These are phyloP conservation scores for Aphanomyces astaci DNA, from an alignment of 352 stramenopile species.

Conservation along the genomic window DNA sequence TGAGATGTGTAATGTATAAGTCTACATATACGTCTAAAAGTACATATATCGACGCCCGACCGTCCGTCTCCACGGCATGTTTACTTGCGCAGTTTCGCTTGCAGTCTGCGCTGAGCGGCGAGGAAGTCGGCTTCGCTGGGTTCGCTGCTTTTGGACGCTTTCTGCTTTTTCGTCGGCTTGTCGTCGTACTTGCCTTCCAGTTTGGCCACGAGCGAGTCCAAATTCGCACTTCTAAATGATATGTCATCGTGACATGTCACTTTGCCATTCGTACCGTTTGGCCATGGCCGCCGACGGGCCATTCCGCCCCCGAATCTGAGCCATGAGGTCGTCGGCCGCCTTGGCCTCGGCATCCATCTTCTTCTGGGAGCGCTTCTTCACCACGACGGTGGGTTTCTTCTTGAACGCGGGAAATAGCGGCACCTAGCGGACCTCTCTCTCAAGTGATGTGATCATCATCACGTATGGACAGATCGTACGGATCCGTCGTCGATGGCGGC, in stretches of 20 bases:
- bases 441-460: background rate
- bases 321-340: constrained; percentile 54
- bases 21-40: no score
- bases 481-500: constrained; percentile 44
- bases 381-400: constrained; percentile 20
- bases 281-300: constrained; percentile 32
- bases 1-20: no score
- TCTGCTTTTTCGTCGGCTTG: constrained; percentile 31
- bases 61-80: background rate
- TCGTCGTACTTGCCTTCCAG: constrained; percentile 55
- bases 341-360: constrained; percentile 52
- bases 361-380: constrained; percentile 36
- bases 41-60: no score
- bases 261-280: constrained; percentile 23
- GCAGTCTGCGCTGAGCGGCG: constrained; percentile 43
- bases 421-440: background rate
- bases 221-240: constrained; percentile 20
- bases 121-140: constrained; percentile 64
- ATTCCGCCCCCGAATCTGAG: constrained; percentile 51
- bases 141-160: constrained; percentile 24
- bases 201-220: constrained; percentile 46
- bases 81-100: constrained; percentile 31
- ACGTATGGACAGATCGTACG: constrained; percentile 15
- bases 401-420: constrained; percentile 21
- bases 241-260: background rate